Evolutionary conservation across 73 alveolate species (phyloP), one percentile per base, ranked within the genome.

Genomic region (Paramecium tetraurelia): DNA sequence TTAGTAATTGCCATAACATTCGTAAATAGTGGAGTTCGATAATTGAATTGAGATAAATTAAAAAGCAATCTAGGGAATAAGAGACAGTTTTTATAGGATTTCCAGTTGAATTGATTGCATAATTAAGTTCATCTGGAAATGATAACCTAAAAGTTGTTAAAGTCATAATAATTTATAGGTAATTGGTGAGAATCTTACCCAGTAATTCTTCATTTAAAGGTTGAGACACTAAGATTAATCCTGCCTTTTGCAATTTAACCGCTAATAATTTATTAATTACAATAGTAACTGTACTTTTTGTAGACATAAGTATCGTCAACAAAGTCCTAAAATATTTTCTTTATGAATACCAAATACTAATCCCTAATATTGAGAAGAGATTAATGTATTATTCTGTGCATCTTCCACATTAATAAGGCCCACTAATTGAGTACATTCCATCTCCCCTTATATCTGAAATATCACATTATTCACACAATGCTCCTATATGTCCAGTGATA

Each of bases 381-480:
- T 68, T 68, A 4, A 16, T 3, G 0, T 68, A 16, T 68, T 14
- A 16, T 0, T 85, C 58, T 14, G 43, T 10, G 36, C 92, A 85
- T 5, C 20, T 57, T 57, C 76, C 76, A 58, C 92, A 85, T 29
- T 40, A 14, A 14, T 57, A 85, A 9, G 14, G 33, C 2, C 43
- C 40, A 40, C 59, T 85, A 16, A 57, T 85, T 0, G 92, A 85
- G 24, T 24, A 85, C 10, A 24, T 57, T 36, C 76, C 92, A 11
- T 70, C 85, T 27, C 92, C 71, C 9, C 71, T 70, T 0, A 24
- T 0, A 10, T 70, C 59, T 22, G 58, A 1, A 21, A 85, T 85
- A 27, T 85, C 92, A 40, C 92, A 85, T 20, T 70, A 57, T 70
- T 85, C 71, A 33, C 92, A 85, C 2, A 85, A 29, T 24, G 92